A percentile compares a stretch with the other conserved stretches of the same genome.
phyloP scores from a whole-genome alignment of 1,284 basidiomycete genomes.

The Moniliophthora roreri region DNA sequence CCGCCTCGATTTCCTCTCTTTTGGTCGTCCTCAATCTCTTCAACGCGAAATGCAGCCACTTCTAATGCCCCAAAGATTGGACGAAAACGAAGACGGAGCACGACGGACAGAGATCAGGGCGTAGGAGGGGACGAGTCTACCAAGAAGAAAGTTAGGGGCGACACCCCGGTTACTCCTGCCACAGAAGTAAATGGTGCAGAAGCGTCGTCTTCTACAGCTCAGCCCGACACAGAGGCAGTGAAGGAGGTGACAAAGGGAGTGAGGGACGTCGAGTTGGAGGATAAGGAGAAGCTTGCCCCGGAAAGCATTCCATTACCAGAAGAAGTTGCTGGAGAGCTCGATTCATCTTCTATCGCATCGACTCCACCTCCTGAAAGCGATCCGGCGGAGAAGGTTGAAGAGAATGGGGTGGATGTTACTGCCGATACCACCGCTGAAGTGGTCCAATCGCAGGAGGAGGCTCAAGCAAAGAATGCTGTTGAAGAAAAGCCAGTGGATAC shows the following conservation, averaged over 20 bases:
- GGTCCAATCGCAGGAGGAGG: background rate
- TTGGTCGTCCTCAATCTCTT: conserved; percentile 6
- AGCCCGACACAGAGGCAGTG: conserved; percentile 47
- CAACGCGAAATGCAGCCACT: conserved; percentile 55
- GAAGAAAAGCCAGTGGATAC: background rate
- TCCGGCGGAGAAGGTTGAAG: conserved; percentile 15
- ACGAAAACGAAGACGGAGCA: conserved; percentile 62
- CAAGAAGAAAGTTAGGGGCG: conserved; percentile 45
- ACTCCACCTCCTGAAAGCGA: conserved; percentile 11
- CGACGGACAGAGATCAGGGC: conserved; percentile 41
- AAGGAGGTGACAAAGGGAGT: conserved; percentile 73
- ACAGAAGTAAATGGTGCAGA: conserved; percentile 19
- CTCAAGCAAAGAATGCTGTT: background rate
- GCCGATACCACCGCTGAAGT: conserved; percentile 12
- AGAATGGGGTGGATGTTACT: conserved; percentile 18
- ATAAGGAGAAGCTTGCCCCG: conserved; percentile 31
- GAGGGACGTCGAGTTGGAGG: conserved; percentile 61
- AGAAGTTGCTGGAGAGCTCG: conserved; percentile 32
- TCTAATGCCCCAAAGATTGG: conserved; percentile 70
- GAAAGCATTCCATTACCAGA: conserved; percentile 57
- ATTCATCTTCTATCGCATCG: conserved; percentile 13
- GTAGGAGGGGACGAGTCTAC: conserved; percentile 39
- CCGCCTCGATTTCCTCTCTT: conserved; percentile 14
- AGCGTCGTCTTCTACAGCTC: conserved; percentile 18
- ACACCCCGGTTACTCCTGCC: conserved; percentile 26